Base-by-base conservation (phyloP, 306 rosid species). In the Vicia villosa region DNA sequence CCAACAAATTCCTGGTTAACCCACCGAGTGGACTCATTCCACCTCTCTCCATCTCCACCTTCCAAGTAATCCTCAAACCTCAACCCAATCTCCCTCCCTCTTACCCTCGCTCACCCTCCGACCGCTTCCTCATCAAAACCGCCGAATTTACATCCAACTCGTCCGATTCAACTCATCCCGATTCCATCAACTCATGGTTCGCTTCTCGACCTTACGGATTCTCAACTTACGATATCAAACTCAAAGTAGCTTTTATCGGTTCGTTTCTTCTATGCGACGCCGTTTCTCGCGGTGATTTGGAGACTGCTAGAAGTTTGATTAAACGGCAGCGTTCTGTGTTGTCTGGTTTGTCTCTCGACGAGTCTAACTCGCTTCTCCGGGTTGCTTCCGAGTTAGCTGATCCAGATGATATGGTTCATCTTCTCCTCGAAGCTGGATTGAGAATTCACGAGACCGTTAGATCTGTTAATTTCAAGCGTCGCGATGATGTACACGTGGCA, bases 51-150 rank as follows among this genome's bases (percentile, higher is more conserved):
- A 46, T 54, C 54, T 81, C 85, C 77, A 82, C 88, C 38, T 78
- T 91, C 83, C 91, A 86, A 61, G 76, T 91, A 78, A 85, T 91
- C 66, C 96, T 91, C 77, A 91, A 91, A 68, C 91, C 96, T 4
- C 92, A 91, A 62, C 2, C 85, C 21, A 84, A 83, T 10, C 71
- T 83, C 57, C 97, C 97, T 8, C 66, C 57, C 10, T 5, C 86
- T 21, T 86, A 68, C 61, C 97, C 95, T 14, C 95, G 95, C 67
- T 88, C 92, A 15, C 87, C 92, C 6, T 36, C 90, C 21, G 89
- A 88, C 67, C 86, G 85, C 11, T 91, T 91, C 82, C 92, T 91
- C 45, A 61, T 91, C 68, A 84, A 81, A 74, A 78, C 78, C 49
- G 79, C 86, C 3, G 69, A 74, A 65, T 82, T 74, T 62, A 1